A percentile compares a stretch with the other conserved stretches of the same genome.
phyloP scores from a whole-genome alignment of 495 filamentous ascomycete species.

The Hypoxylon intermedium region DNA sequence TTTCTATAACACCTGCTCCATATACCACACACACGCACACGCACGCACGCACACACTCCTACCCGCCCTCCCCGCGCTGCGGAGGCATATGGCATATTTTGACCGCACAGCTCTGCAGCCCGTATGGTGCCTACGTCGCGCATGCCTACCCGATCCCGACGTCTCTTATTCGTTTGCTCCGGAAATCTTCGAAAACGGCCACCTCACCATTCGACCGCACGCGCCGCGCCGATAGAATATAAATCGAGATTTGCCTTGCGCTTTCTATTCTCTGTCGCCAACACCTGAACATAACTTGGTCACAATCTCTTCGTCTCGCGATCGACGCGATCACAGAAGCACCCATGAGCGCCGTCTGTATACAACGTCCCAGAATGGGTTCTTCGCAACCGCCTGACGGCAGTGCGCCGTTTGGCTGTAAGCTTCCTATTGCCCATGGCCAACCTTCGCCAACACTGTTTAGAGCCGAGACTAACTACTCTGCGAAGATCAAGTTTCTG shows the following conservation, averaged over 20 bases:
- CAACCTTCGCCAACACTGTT: not conserved
- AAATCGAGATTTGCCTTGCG: slow-evolving; percentile 14
- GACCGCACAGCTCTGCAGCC: slow-evolving; percentile 11
- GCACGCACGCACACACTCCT: not conserved
- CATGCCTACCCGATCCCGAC: slow-evolving; percentile 19
- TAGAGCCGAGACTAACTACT: slow-evolving; percentile 27
- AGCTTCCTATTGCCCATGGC: slow-evolving; percentile 39
- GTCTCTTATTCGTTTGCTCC: not conserved
- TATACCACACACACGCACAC: not conserved
- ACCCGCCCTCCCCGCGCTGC: slow-evolving; percentile 31
- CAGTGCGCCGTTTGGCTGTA: slow-evolving; percentile 67
- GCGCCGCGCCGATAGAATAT: slow-evolving; percentile 11
- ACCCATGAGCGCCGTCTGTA: slow-evolving; percentile 53
- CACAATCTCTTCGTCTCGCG: slow-evolving; percentile 9
- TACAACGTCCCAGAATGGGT: slow-evolving; percentile 57
- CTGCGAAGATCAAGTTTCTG: slow-evolving; percentile 48
- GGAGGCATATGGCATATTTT: slow-evolving; percentile 19
- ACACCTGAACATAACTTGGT: slow-evolving; percentile 4
- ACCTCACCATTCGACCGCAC: slow-evolving; percentile 8
- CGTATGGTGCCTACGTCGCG: slow-evolving; percentile 17
- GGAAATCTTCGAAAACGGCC: slow-evolving; percentile 17
- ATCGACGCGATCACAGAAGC: slow-evolving; percentile 29
- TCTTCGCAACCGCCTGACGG: slow-evolving; percentile 49
- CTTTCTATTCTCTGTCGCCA: not conserved
- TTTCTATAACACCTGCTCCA: slow-evolving; percentile 12